Conservation (phyloP, 164 flowering plant species). For the Piper longum region DNA sequence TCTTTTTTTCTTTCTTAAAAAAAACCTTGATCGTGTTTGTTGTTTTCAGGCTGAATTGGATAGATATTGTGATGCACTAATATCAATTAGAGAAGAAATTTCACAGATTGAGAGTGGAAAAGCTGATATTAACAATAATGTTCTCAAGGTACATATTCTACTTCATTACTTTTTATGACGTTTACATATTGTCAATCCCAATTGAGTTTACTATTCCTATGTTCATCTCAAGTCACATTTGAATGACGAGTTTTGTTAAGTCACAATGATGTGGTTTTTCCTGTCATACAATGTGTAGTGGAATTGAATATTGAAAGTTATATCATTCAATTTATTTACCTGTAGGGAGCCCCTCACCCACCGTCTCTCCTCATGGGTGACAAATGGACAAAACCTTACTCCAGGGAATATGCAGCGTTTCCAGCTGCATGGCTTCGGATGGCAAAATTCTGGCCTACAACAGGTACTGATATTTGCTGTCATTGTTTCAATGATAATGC, state of each 20-base stretch:
- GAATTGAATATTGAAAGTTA: background rate
- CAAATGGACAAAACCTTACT: constrained; percentile 80
- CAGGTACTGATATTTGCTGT: constrained; percentile 32
- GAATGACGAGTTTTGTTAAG: too few species aligned
- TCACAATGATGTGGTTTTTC: background rate
- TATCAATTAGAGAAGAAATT: constrained; percentile 92
- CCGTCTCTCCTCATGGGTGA: constrained; percentile 87
- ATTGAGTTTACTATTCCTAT: too few species aligned
- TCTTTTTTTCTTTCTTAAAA: too few species aligned
- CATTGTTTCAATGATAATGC: background rate
- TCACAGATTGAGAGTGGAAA: constrained; percentile 78
- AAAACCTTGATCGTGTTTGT: background rate
- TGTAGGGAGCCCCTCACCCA: constrained; percentile 95
- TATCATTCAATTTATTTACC: constrained; percentile 2
- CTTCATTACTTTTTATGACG: too few species aligned
- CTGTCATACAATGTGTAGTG: background rate
- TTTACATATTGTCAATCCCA: background rate
- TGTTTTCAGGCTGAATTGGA: constrained; percentile 84
- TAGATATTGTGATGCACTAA: constrained; percentile 90
- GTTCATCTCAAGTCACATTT: too few species aligned
- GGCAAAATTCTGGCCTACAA: constrained; percentile 93
- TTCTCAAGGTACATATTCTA: constrained; percentile 55
- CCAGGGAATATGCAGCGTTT: constrained; percentile 88
- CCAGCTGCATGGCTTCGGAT: constrained; percentile 89
- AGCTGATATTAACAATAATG: constrained; percentile 76